Evolutionary conservation across 345 rosid genomes (phyloP).

Genomic region (Excoecaria cochinchinensis): DNA sequence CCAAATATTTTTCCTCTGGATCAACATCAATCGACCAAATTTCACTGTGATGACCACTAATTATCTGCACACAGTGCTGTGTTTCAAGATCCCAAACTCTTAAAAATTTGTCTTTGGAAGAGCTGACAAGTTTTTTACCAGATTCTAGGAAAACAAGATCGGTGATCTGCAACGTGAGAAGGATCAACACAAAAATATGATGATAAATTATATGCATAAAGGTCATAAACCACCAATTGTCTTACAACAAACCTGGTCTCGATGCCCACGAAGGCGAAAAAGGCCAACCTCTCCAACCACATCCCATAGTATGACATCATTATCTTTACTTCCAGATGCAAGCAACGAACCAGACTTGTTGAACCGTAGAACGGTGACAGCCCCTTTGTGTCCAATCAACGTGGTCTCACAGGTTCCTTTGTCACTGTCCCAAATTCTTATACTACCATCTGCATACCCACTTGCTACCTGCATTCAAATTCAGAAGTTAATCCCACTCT

Average conservation of each 20-base stretch:
- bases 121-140: conserved; percentile 81
- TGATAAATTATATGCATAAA: background rate
- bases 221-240: background rate
- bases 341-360: conserved; percentile 68
- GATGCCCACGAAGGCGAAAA: conserved; percentile 85
- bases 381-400: conserved; percentile 84
- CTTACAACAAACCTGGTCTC: conserved; percentile 67
- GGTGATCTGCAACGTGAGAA: conserved; percentile 57
- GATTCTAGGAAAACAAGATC: conserved; percentile 88
- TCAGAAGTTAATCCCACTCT: background rate
- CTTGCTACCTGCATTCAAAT: conserved; percentile 38
- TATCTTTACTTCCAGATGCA: conserved; percentile 96
- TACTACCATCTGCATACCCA: conserved; percentile 83
- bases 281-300: conserved; percentile 83
- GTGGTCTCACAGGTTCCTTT: conserved; percentile 75
- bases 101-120: conserved; percentile 89
- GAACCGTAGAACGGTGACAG: conserved; percentile 67
- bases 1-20: conserved; percentile 74
- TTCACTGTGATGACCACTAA: conserved; percentile 96
- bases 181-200: conserved; percentile 5
- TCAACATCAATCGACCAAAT: conserved; percentile 92
- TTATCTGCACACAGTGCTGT: conserved; percentile 86
- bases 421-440: conserved; percentile 84
- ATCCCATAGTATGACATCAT: conserved; percentile 91
- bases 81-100: conserved; percentile 99